Evolutionary conservation across 371 early-diverging fungal species (phyloP).

Genomic region (Haplosporangium sp.): DNA sequence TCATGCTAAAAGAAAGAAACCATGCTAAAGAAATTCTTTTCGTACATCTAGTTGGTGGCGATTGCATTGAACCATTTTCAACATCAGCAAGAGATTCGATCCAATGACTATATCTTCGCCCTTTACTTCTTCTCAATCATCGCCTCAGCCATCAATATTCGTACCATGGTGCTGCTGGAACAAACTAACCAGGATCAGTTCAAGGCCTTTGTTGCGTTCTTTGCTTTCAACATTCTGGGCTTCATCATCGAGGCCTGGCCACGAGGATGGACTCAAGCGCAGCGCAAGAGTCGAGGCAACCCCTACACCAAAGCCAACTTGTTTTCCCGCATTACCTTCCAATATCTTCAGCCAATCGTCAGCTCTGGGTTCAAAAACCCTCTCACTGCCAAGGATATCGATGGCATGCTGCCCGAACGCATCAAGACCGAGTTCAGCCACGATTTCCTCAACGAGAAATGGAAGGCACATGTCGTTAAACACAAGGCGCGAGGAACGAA

Average conservation of each 20-base stretch:
- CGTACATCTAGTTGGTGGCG: constrained; percentile 15
- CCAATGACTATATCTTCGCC: constrained; percentile 36
- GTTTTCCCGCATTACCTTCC: constrained; percentile 39
- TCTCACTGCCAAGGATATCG: constrained; percentile 43
- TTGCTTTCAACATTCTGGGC: constrained; percentile 39
- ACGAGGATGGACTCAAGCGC: constrained; percentile 35
- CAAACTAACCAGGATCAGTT: constrained; percentile 39
- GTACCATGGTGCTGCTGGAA: constrained; percentile 35
- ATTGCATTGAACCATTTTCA: constrained; percentile 38
- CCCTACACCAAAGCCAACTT: constrained; percentile 47
- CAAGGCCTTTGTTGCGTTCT: constrained; percentile 39
- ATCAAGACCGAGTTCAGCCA: constrained; percentile 34
- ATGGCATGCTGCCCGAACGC: constrained; percentile 39
- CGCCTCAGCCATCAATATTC: constrained; percentile 52
- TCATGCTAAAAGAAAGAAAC: too few relatives aligned
- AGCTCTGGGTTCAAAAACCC: constrained; percentile 35
- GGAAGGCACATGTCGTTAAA: constrained; percentile 35
- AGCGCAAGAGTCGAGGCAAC: constrained; percentile 22
- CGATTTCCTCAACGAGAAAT: constrained; percentile 27
- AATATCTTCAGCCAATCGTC: constrained; percentile 45
- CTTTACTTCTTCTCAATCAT: constrained; percentile 29
- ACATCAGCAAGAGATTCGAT: constrained; percentile 43
- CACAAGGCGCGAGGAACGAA: constrained; percentile 27
- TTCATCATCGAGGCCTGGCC: constrained; percentile 48
- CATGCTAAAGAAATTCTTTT: too few relatives aligned